Conservation (phyloP, 1,284 basidiomycete genomes). For the Vanrija humicola region DNA sequence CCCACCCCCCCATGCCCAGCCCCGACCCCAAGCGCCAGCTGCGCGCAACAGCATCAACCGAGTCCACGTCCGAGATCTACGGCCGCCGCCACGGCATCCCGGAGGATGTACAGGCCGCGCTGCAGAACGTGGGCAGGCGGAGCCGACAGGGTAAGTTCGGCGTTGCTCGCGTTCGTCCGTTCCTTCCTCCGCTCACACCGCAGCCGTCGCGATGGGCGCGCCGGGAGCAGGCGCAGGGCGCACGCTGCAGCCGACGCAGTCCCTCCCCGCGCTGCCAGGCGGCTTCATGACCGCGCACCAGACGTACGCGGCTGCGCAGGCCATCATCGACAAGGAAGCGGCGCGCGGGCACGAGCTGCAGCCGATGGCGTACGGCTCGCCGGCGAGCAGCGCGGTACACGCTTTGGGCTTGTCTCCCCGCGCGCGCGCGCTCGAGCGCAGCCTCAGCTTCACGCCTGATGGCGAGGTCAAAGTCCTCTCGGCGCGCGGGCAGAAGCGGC, state of each 20-base stretch:
- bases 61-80: slow-evolving; percentile 38
- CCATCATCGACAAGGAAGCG: slow-evolving; percentile 30
- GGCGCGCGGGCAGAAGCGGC: slow-evolving; percentile 16
- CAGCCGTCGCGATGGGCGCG: slow-evolving; percentile 20
- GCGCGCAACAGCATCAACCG: slow-evolving; percentile 13
- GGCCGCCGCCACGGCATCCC: slow-evolving; percentile 34
- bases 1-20: slow-evolving; percentile 3
- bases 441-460: slow-evolving; percentile 18
- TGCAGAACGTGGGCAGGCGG: slow-evolving; percentile 34
- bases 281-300: slow-evolving; percentile 26
- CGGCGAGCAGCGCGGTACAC: slow-evolving; percentile 1
- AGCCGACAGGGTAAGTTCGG: slow-evolving; percentile 31
- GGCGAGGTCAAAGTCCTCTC: slow-evolving; percentile 12
- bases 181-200: neutral
- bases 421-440: neutral
- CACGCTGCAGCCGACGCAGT: slow-evolving; percentile 34
- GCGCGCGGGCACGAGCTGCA: slow-evolving; percentile 27
- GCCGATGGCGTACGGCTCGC: slow-evolving; percentile 19
- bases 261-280: slow-evolving; percentile 24
- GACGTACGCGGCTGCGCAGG: slow-evolving; percentile 22
- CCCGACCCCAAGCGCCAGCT: slow-evolving; percentile 26
- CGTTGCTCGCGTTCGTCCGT: neutral
- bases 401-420: slow-evolving; percentile 12
- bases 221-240: slow-evolving; percentile 1
- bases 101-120: slow-evolving; percentile 24